Conservation (phyloP, 257 asterid genomes). For the Mitragyna speciosa region DNA sequence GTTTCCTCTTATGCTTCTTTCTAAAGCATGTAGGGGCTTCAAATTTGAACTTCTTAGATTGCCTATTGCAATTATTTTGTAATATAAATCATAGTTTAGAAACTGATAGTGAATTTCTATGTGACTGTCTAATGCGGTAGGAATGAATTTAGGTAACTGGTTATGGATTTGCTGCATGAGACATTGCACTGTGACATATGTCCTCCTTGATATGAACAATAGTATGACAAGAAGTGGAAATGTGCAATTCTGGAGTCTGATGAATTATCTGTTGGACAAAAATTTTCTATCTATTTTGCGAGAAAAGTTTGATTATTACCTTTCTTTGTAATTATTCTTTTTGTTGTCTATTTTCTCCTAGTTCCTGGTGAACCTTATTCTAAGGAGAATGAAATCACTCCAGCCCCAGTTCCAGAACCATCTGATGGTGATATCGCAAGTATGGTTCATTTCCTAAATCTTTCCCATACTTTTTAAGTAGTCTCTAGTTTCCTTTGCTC, state of each 20-base stretch:
- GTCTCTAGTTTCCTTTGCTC: background rate
- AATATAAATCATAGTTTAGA: background rate
- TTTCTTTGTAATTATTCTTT: constrained; percentile 2
- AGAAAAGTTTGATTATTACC: background rate
- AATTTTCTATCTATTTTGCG: background rate
- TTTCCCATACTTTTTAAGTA: background rate
- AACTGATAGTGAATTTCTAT: background rate
- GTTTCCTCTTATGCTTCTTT: background rate
- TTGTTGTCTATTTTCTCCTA: constrained; percentile 33
- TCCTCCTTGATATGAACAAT: background rate
- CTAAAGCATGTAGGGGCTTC: background rate
- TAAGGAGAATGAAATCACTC: constrained; percentile 37
- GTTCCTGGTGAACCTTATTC: constrained; percentile 89
- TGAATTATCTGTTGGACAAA: background rate
- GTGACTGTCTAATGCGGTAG: background rate
- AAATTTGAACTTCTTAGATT: background rate
- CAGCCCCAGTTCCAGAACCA: constrained; percentile 74
- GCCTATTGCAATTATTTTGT: background rate
- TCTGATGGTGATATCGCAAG: constrained; percentile 56
- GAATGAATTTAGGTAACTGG: background rate
- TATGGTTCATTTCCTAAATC: constrained; percentile 29
- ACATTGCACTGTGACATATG: background rate
- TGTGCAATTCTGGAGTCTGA: background rate
- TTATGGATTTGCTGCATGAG: background rate
- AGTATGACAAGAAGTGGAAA: background rate